phyloP scores from a whole-genome alignment of 106 monocot species.

The Dioscorea zingiberensis region DNA sequence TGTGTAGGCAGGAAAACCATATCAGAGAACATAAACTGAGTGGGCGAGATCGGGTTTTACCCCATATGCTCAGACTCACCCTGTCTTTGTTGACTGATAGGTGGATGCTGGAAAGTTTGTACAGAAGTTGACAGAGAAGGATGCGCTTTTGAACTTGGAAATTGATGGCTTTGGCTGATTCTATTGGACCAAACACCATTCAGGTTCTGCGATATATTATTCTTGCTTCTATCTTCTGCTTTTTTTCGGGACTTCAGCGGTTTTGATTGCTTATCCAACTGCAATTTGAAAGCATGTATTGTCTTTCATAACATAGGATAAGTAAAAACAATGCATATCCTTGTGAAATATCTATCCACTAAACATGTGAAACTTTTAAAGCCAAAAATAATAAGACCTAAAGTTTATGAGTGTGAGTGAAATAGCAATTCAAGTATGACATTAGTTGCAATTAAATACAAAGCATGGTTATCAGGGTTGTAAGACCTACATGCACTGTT shows the following conservation, averaged over 20 bases:
- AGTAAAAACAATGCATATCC: too few relatives aligned
- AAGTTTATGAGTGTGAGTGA: too few relatives aligned
- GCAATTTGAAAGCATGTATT: conserved; percentile 9
- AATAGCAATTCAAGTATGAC: too few relatives aligned
- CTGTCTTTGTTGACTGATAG: conserved; percentile 22
- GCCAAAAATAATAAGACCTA: too few relatives aligned
- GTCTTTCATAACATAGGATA: too few relatives aligned
- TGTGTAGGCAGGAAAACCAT: conserved; percentile 39
- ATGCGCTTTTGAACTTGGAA: conserved; percentile 9
- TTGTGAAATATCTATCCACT: too few relatives aligned
- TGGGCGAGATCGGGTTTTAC: conserved; percentile 24
- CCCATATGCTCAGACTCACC: conserved; percentile 12
- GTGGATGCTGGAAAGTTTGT: conserved; percentile 20
- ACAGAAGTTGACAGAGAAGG: conserved; percentile 9
- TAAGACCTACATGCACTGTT: too few relatives aligned
- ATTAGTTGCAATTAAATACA: too few relatives aligned
- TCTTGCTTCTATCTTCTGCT: conserved; percentile 48
- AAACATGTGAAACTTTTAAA: too few relatives aligned
- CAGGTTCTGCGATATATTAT: conserved; percentile 11
- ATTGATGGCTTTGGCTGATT: conserved; percentile 14
- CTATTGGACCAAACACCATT: conserved; percentile 9
- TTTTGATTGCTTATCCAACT: conserved; percentile 48
- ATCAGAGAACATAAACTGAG: conserved; percentile 37
- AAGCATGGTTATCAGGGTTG: too few relatives aligned
- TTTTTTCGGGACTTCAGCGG: conserved; percentile 31